Base-by-base conservation (phyloP, 1,139 yeast genomes). In the Debaryomyces psychrophilus region DNA sequence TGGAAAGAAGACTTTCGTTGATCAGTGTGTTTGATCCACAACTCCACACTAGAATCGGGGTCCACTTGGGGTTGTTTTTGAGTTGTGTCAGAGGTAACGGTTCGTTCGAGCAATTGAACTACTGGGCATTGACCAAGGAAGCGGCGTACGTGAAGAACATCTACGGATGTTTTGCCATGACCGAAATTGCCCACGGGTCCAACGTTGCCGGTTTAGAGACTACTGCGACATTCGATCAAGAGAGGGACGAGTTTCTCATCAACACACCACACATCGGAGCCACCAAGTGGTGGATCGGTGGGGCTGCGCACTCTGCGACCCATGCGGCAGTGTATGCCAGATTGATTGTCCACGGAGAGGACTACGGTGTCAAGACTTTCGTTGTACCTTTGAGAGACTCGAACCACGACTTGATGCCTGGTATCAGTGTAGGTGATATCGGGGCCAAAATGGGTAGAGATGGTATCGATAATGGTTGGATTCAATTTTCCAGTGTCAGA, bases 261-360 rank as follows among this genome's bases (percentile, higher is more conserved):
- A 82, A 88, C 64, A 90, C 97, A 20, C 97, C 97, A 6, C 89
- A 89, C 62, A 70, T 87, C 51, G 90, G 93, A 45, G 97, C 97
- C 33, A 89, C 97, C 49, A 90, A 90, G 69, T 90, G 97, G 97
- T 90, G 97, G 97, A 90, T 90, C 60, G 97, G 97, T 45, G 97
- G 97, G 61, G 97, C 97, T 44, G 97, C 97, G 5, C 96, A 89
- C 64, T 85, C 96, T 22, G 87, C 97, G 8, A 88, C 93, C 41
- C 97, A 90, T 68, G 74, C 90, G 22, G 81, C 87, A 31, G 85
- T 81, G 42, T 90, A 84, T 61, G 97, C 97, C 27, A 79, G 97
- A 58, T 77, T 90, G 57, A 80, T 87, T 51, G 92, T 89, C 33
- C 78, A 84, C 47, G 93, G 89, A 39, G 79, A 86, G 66, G 97